Base-by-base conservation (phyloP, 2,329 filamentous ascomycete species). In the Alternaria gaisen region DNA sequence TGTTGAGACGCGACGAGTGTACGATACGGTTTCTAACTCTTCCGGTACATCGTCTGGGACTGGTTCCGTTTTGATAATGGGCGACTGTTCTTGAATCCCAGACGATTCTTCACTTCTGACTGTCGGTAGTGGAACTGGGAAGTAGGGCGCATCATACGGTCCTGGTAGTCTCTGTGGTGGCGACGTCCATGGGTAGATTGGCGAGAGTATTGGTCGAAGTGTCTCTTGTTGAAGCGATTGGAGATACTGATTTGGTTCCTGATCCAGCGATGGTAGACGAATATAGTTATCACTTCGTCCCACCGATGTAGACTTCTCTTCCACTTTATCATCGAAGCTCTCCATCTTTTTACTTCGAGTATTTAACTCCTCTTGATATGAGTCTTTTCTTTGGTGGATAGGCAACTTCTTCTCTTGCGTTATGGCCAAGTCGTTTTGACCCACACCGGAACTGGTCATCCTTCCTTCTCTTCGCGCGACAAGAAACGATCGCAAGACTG, bases 81-180 rank as follows among this genome's bases (percentile, higher is more conserved):
- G 51, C 4, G 65, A 56, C 18, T 64, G 46, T n/a, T 56, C 44
- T 65, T 62, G 1, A 68, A 69, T 40, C 71, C 34, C 14, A 57
- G 42, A 57, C 50, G 18, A 66, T 20, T 57, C 14, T 32, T 52
- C 44, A 26, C 43, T 14, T 38, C 22, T 66, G 20, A 76, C 57
- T 0, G 71, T 76, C 8, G 75, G 74, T 12, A 69, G 55, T 43
- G 74, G 74, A 18, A 73, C 63, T 50, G 76, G 76, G 54, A 73
- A 78, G 46, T 76, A 72, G 16, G 70, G 72, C 30, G 75, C 70
- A 61, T 77, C 74, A 48, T 77, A 77, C 28, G 76, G 76, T 24
- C 75, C 75, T 47, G 76, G 76, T 12, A 78, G 61, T 44, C 58
- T 59, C 64, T 73, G 68, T 22, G 75, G 75, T 14, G 74, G 72